Evolutionary conservation across 1,284 basidiomycete species (phyloP), one percentile per base, ranked within the genome.

Genomic region (Ceratobasidium sp.): DNA sequence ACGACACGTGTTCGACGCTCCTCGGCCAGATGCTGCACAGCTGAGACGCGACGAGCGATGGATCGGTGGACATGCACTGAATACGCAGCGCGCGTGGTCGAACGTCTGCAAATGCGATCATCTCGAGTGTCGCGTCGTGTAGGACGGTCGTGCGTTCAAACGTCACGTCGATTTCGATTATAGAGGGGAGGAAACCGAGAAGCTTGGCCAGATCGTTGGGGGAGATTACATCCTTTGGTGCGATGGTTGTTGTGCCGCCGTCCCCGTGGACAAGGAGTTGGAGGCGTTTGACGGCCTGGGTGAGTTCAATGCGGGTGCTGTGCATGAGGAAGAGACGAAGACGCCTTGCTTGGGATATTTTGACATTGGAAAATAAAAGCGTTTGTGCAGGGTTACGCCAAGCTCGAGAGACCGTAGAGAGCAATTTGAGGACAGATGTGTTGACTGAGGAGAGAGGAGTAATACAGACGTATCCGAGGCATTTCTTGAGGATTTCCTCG

Each of bases 131-230:
- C 33, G 50, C 71, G 60, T 74, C 71, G 60, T 65, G 71, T 10
- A 74, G 30, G 20, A 74, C 71, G 33, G 71, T 74, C 7, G 71
- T 74, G 10, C 71, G 71, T 74, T 74, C 71, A 52, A 74, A 74
- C 33, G 60, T 64, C 18, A 74, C 71, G 46, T 74, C 71, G 23
- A 74, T 52, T 38, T 74, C 71, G 41, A 74, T 50, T 30, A 74
- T 74, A 12, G 71, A 74, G 12, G 71, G 71, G 30, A 74, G 71
- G 30, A 74, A 74, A 5, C 71, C 71, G 60, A 74, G 71, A 14
- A 74, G 54, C 50, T 74, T 74, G 14, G 71, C 71, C 46, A 74
- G 71, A 30, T 74, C 71, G 35, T 60, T 59, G 33, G 71, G 60
- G 48, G 60, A n/a, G 35, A 74, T 74, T 1, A 46, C 60, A 48